phyloP scores from a whole-genome alignment of 2,329 filamentous ascomycete species.

The Aotearoamyces nothofagi region DNA sequence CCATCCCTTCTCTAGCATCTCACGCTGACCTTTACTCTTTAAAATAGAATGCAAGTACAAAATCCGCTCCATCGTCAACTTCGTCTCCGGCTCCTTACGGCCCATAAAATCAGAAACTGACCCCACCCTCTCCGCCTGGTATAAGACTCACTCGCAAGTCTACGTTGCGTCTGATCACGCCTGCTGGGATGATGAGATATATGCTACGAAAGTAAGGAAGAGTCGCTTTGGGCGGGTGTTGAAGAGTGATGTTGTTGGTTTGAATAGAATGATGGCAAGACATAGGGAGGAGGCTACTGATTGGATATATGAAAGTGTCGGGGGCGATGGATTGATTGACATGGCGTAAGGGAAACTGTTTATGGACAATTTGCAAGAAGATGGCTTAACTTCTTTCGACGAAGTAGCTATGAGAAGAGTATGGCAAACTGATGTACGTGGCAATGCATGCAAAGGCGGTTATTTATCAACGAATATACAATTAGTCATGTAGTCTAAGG shows the following conservation, averaged over 20 bases:
- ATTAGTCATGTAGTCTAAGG: too few relatives aligned
- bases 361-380: too few relatives aligned
- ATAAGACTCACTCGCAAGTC: constrained; percentile 65
- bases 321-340: too few relatives aligned
- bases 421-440: too few relatives aligned
- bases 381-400: too few relatives aligned
- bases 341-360: too few relatives aligned
- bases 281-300: constrained; percentile 34
- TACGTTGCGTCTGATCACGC: constrained; percentile 63
- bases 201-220: constrained; percentile 42
- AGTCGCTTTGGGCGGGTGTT: constrained; percentile 43
- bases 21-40: too few relatives aligned
- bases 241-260: constrained; percentile 29
- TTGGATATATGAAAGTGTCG: constrained; percentile 27
- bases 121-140: constrained; percentile 62
- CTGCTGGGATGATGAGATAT: constrained; percentile 54
- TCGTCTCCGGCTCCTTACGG: constrained; percentile 63
- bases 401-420: too few relatives aligned
- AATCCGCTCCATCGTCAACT: constrained; percentile 62
- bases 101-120: constrained; percentile 70
- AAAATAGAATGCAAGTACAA: constrained; percentile 44
- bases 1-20: constrained; percentile 5
- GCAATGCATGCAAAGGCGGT: too few relatives aligned
- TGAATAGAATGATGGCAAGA: constrained; percentile 39
- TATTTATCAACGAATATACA: too few relatives aligned